Evolutionary conservation across 2,329 filamentous ascomycete genomes (phyloP).

Genomic region (Ilyonectria mors-panacis): DNA sequence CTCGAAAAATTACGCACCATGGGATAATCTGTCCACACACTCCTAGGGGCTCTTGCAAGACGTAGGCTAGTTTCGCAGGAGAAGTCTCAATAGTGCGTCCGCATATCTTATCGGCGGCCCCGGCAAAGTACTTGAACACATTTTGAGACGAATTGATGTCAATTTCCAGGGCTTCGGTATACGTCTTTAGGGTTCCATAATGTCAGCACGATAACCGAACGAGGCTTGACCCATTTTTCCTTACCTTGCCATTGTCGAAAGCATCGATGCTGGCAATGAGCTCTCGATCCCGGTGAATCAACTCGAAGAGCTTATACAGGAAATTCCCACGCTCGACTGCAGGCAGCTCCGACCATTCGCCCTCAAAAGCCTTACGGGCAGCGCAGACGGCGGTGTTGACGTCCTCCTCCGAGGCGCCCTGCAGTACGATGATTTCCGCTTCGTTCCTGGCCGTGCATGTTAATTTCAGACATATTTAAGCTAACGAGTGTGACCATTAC

Average conservation of each 20-base stretch:
- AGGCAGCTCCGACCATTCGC: slow-evolving; percentile 44
- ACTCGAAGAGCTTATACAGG: slow-evolving; percentile 42
- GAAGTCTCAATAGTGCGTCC: slow-evolving; percentile 77
- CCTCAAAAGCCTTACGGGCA: slow-evolving; percentile 44
- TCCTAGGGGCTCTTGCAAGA: slow-evolving; percentile 75
- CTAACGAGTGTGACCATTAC: neutral
- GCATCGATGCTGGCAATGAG: slow-evolving; percentile 45
- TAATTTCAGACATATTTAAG: neutral
- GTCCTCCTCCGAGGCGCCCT: slow-evolving; percentile 40
- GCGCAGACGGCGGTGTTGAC: slow-evolving; percentile 41
- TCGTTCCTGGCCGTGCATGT: slow-evolving; percentile 33
- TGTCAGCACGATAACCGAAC: neutral
- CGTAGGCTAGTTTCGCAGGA: slow-evolving; percentile 75
- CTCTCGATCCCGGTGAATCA: slow-evolving; percentile 44
- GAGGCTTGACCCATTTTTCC: neutral
- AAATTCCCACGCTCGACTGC: slow-evolving; percentile 40
- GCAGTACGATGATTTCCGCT: slow-evolving; percentile 40
- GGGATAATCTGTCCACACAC: slow-evolving; percentile 78
- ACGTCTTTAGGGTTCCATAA: neutral
- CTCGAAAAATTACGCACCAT: slow-evolving; percentile 49
- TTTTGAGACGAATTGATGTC: neutral
- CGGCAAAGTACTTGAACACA: slow-evolving; percentile 72
- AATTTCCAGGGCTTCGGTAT: neutral
- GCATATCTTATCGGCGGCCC: slow-evolving; percentile 78
- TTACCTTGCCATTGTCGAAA: slow-evolving; percentile 45